These are phyloP conservation scores for Penicillium janthinellum DNA, from an alignment of 2,329 filamentous ascomycete species.

Conservation along the genomic window DNA sequence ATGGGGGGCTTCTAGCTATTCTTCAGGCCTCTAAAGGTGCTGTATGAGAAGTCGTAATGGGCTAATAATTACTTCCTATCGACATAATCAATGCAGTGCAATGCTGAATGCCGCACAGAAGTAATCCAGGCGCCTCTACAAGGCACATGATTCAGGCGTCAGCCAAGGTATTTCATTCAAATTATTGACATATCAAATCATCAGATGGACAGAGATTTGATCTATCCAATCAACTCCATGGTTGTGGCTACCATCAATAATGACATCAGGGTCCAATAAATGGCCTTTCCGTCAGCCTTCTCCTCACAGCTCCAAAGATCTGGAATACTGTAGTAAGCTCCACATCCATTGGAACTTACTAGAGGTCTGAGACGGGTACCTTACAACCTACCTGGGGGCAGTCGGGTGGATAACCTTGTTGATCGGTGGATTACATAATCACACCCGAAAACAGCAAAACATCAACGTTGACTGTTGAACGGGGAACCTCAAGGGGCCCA, in stretches of 20 bases:
- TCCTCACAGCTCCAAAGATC: slow-evolving; percentile 9
- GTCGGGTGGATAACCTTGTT: not conserved
- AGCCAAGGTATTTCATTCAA: not conserved
- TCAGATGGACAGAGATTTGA: not conserved
- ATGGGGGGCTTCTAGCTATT: not conserved
- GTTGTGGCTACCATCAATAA: not conserved
- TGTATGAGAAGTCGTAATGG: not conserved
- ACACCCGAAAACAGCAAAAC: slow-evolving; percentile 20
- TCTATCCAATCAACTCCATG: not conserved
- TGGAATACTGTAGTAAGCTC: not conserved
- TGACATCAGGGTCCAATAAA: not conserved
- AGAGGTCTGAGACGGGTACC: no score
- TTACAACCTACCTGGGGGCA: not conserved
- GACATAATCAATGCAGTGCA: not conserved
- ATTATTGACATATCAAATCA: not conserved
- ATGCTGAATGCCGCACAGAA: no score
- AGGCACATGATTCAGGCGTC: not conserved
- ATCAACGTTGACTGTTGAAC: slow-evolving; percentile 12
- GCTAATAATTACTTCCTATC: not conserved
- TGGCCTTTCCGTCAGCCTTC: not conserved
- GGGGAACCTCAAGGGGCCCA: not conserved
- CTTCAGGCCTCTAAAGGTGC: not conserved
- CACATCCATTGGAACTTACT: not conserved
- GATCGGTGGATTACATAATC: slow-evolving; percentile 24
- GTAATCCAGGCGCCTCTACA: no score